These are phyloP conservation scores for Drechslerella dactyloides DNA, from an alignment of 2,329 filamentous ascomycete species.

Conservation along the genomic window DNA sequence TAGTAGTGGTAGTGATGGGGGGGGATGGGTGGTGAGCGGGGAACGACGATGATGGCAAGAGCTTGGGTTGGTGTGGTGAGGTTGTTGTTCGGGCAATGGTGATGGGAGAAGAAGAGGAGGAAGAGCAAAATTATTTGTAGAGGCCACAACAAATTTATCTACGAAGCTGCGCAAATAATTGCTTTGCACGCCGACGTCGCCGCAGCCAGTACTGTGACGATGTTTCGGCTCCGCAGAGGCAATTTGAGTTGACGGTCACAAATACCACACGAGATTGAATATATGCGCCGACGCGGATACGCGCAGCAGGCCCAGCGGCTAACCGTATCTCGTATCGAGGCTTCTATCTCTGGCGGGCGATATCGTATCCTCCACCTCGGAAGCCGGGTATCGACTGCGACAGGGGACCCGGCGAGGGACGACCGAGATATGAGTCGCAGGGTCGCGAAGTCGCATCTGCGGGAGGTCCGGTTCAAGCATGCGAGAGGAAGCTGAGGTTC, in stretches of 20 bases:
- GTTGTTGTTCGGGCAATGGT: neutral
- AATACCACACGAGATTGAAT: slow-evolving; percentile 2
- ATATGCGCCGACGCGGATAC: neutral
- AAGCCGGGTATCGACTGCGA: too few relatives aligned
- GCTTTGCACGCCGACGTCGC: neutral
- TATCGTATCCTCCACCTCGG: too few relatives aligned
- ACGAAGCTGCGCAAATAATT: neutral
- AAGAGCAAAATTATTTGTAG: neutral
- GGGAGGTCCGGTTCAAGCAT: neutral
- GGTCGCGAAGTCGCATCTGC: neutral
- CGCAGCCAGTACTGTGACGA: neutral
- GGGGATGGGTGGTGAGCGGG: neutral
- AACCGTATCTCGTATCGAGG: neutral
- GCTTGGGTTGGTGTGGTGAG: slow-evolving; percentile 8
- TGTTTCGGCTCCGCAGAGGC: neutral
- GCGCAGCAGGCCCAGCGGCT: neutral
- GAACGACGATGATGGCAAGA: slow-evolving; percentile 1
- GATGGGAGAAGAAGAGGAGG: neutral
- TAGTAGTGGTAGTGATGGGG: neutral
- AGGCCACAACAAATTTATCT: neutral
- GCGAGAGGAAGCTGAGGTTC: neutral
- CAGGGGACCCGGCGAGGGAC: neutral
- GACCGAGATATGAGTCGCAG: neutral
- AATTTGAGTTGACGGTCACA: neutral
- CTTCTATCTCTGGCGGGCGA: neutral